A percentile compares a stretch with the other conserved stretches of the same genome.
phyloP scores from a whole-genome alignment of 2,329 filamentous ascomycete species.

The Rutstroemia sp. region DNA sequence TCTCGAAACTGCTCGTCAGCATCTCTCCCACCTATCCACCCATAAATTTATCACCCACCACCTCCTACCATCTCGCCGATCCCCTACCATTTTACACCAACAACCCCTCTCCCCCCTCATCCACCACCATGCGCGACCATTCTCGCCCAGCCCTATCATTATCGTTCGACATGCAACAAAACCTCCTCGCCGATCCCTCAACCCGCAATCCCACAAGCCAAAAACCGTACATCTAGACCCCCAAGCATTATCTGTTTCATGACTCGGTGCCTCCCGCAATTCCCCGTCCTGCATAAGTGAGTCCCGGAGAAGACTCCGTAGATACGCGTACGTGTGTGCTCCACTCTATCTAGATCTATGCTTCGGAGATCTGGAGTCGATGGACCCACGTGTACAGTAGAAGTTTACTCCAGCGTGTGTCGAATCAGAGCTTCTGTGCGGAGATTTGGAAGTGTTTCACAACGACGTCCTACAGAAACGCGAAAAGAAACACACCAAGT shows the following conservation, averaged over 20 bases:
- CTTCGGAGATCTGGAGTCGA: too few species aligned
- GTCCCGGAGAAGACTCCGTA: background rate
- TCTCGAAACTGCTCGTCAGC: too few species aligned
- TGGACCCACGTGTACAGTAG: too few species aligned
- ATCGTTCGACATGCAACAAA: conserved; percentile 9
- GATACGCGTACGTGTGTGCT: background rate
- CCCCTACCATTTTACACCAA: background rate
- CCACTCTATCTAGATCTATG: too few species aligned
- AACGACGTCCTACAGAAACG: too few species aligned
- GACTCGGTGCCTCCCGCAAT: background rate
- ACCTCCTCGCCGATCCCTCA: background rate
- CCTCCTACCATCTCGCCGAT: background rate
- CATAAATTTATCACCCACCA: background rate
- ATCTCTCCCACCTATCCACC: too few species aligned
- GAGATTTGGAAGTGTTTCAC: too few species aligned
- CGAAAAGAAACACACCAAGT: too few species aligned
- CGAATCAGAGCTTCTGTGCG: too few species aligned
- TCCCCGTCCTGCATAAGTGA: background rate
- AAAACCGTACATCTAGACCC: background rate
- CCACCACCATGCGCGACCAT: background rate
- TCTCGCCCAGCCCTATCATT: conserved; percentile 6
- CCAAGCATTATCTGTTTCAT: too few species aligned
- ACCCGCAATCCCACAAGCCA: background rate
- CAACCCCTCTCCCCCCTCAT: background rate
- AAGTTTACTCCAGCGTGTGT: too few species aligned